Conservation (phyloP, 2,329 filamentous ascomycete species). For the Colletotrichum sidae region DNA sequence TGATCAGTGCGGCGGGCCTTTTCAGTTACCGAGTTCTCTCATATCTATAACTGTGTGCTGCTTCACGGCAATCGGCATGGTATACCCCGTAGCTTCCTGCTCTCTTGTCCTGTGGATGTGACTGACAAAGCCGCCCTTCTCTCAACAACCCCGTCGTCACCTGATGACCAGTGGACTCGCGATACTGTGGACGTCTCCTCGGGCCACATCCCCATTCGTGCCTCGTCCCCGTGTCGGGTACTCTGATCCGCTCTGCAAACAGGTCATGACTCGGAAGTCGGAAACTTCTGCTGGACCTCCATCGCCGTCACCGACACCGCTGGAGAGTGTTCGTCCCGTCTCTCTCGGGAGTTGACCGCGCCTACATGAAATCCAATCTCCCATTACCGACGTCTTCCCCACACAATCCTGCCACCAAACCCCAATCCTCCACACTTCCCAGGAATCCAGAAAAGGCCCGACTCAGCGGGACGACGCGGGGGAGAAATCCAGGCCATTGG, state of each 20-base stretch:
- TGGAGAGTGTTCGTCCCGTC: slow-evolving; percentile 8
- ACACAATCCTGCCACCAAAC: slow-evolving; percentile 25
- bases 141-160: too few relatives aligned
- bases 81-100: too few relatives aligned
- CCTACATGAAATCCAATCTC: neutral
- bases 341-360: slow-evolving; percentile 32
- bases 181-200: neutral
- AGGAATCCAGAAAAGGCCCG: slow-evolving; percentile 21
- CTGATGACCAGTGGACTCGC: neutral
- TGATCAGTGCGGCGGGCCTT: too few relatives aligned
- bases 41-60: too few relatives aligned
- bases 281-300: neutral
- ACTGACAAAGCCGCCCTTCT: too few relatives aligned
- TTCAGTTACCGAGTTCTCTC: too few relatives aligned
- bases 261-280: slow-evolving; percentile 26
- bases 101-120: too few relatives aligned
- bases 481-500: slow-evolving; percentile 29
- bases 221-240: neutral
- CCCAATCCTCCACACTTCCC: slow-evolving; percentile 28
- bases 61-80: too few relatives aligned
- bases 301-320: slow-evolving; percentile 8
- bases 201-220: neutral
- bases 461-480: slow-evolving; percentile 32
- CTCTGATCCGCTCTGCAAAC: neutral
- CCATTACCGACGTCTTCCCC: slow-evolving; percentile 16